Evolutionary conservation across 1,139 yeast species (phyloP), one percentile per base, ranked within the genome.

Genomic region (Chernovozyma sophiae-reginae): DNA sequence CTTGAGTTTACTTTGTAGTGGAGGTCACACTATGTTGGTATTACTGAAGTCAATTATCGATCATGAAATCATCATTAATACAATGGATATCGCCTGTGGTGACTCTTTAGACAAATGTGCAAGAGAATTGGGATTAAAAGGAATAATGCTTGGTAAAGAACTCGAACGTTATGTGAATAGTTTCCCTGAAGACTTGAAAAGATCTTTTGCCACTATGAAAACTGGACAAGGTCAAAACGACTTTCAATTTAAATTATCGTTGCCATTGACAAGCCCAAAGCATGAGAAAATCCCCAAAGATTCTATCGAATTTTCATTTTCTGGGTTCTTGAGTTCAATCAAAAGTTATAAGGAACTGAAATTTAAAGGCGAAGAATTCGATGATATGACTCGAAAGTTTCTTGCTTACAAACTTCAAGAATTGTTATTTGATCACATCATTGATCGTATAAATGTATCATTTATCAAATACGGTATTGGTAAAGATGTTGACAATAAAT

Each of bases 81-180:
- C 95, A 0, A 62, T 78, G 22, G 98, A 92, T 53, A 86, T 89
- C 20, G 97, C 98, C 0, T 84, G 85, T 4, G 99, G 98, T 0
- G 97, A 92, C 56, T 84, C 96, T 1, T 61, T 92, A 18, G 99
- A 92, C 58, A 90, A 92, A 58, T 87, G 96, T 57, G 95, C 96
- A 0, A 68, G 97, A 40, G 87, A 80, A 44, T 54, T 94, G 34
- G 96, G 96, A 0, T 59, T 90, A 30, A 57, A 56, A 25, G 97
- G 97, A 0, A 81, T 79, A 44, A 85, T 89, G 86, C 72, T 90
- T 32, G 98, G 96, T 1, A 81, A 75, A 46, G 96, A 84, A 45
- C 59, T 89, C 57, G 97, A 92, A 49, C 46, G 42, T 6, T 80
- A 74, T 47, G 72, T 83, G 1, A 53, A 63, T 14, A 42, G 47